These are phyloP conservation scores for Decorospora gaudefroyi DNA, from an alignment of 2,329 filamentous ascomycete species.

Conservation along the genomic window DNA sequence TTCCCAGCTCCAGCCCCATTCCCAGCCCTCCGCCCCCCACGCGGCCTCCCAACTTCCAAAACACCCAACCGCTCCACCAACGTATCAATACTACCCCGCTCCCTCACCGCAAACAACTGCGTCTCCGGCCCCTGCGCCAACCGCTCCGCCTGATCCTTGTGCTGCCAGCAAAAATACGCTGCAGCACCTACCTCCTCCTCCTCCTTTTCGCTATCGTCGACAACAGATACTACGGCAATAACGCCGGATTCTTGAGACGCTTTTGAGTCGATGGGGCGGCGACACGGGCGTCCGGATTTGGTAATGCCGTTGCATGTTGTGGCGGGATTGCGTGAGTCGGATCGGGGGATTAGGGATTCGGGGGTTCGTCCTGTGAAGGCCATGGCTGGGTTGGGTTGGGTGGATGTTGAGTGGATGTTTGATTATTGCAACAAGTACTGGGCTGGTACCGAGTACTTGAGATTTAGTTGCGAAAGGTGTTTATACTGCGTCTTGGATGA, in stretches of 20 bases:
- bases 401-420: neutral
- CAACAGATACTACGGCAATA: conserved; percentile 49
- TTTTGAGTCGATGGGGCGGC: conserved; percentile 66
- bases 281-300: conserved; percentile 78
- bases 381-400: conserved; percentile 30
- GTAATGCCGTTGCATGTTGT: conserved; percentile 91
- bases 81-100: conserved; percentile 82
- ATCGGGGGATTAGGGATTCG: conserved; percentile 75
- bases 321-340: conserved; percentile 81
- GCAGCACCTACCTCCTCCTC: conserved; percentile 61
- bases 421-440: too few species aligned
- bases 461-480: too few species aligned
- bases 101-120: conserved; percentile 61
- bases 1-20: too few species aligned
- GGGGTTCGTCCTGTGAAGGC: conserved; percentile 62
- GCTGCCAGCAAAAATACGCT: conserved; percentile 88
- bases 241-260: conserved; percentile 47
- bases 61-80: conserved; percentile 78
- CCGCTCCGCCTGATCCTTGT: conserved; percentile 77
- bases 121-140: conserved; percentile 41
- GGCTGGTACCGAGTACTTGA: too few species aligned
- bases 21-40: too few species aligned
- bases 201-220: conserved; percentile 53
- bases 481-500: too few species aligned
- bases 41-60: conserved; percentile 62